phyloP scores from a whole-genome alignment of 1,284 basidiomycete genomes.

The Ceratobasidium sp. region DNA sequence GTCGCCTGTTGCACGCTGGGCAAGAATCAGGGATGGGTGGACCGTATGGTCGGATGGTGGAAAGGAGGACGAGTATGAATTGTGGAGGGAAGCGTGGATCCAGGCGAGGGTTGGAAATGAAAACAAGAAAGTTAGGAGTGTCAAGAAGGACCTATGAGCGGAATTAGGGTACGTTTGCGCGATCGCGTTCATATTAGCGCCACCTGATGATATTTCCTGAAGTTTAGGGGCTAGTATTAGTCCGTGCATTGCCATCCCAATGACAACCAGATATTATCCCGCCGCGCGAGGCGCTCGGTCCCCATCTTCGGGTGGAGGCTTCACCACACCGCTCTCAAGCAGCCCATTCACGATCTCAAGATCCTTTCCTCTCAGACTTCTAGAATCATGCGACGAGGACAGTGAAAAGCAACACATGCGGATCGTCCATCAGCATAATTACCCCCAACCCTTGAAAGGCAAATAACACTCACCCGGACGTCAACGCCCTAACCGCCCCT shows the following conservation, averaged over 20 bases:
- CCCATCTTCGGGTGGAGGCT: slow-evolving; percentile 58
- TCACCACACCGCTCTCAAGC: slow-evolving; percentile 62
- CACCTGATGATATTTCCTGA: not conserved
- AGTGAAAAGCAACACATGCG: slow-evolving; percentile 23
- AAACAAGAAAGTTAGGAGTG: not conserved
- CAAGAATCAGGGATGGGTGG: slow-evolving; percentile 82
- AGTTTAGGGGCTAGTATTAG: not conserved
- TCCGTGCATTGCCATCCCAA: not conserved
- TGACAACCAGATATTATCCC: slow-evolving; percentile 1
- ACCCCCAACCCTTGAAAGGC: not conserved
- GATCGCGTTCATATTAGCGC: not conserved
- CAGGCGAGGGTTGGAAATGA: not conserved
- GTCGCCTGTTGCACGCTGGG: slow-evolving; percentile 68
- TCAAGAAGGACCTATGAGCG: slow-evolving; percentile 1
- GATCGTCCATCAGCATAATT: slow-evolving; percentile 4
- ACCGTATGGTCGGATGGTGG: slow-evolving; percentile 75
- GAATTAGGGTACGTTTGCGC: not conserved
- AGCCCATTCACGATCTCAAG: slow-evolving; percentile 58
- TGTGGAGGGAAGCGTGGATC: slow-evolving; percentile 62
- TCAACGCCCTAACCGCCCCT: slow-evolving; percentile 54
- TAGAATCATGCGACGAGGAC: slow-evolving; percentile 50
- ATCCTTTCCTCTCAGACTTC: slow-evolving; percentile 54
- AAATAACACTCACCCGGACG: slow-evolving; percentile 17
- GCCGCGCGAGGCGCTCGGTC: slow-evolving; percentile 45
- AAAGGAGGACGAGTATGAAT: slow-evolving; percentile 66